phyloP scores from a whole-genome alignment of 768 basidiomycete genomes.

The Lyophyllum shimeji region DNA sequence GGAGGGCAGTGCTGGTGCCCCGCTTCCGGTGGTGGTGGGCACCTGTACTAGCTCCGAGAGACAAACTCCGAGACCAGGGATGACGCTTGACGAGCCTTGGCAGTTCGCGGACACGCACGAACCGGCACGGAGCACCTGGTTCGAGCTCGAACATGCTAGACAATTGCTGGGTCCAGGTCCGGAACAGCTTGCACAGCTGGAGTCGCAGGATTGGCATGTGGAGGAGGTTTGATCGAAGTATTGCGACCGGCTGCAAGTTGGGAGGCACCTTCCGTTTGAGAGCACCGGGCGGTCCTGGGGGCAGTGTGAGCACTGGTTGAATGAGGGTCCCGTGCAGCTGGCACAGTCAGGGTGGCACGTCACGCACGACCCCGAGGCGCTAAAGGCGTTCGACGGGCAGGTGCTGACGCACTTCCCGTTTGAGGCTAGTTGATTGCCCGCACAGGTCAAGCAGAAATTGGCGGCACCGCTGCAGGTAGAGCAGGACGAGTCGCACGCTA shows the following conservation, averaged over 20 bases:
- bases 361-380: slow-evolving; percentile 63
- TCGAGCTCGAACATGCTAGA: slow-evolving; percentile 69
- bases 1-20: slow-evolving; percentile 49
- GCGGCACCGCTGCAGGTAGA: slow-evolving; percentile 67
- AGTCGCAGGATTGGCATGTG: slow-evolving; percentile 71
- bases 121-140: slow-evolving; percentile 61
- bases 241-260: slow-evolving; percentile 71
- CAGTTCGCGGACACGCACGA: slow-evolving; percentile 67
- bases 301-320: slow-evolving; percentile 79
- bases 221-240: slow-evolving; percentile 68
- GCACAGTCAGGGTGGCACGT: slow-evolving; percentile 86
- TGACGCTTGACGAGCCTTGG: slow-evolving; percentile 48
- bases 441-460: slow-evolving; percentile 74
- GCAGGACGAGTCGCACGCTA: slow-evolving; percentile 73
- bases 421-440: slow-evolving; percentile 62
- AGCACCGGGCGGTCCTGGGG: slow-evolving; percentile 67
- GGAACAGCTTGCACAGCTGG: slow-evolving; percentile 77
- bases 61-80: slow-evolving; percentile 75
- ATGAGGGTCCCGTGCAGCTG: slow-evolving; percentile 75
- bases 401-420: slow-evolving; percentile 72
- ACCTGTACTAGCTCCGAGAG: slow-evolving; percentile 70
- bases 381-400: slow-evolving; percentile 74
- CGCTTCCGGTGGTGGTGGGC: slow-evolving; percentile 45
- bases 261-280: slow-evolving; percentile 73
- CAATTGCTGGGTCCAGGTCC: slow-evolving; percentile 67